Percentiles rank a stretch among this genome's conserved stretches.
These are phyloP conservation scores for Dictyophora rubrovolvata DNA, from an alignment of 768 basidiomycete genomes.

Conservation along the genomic window DNA sequence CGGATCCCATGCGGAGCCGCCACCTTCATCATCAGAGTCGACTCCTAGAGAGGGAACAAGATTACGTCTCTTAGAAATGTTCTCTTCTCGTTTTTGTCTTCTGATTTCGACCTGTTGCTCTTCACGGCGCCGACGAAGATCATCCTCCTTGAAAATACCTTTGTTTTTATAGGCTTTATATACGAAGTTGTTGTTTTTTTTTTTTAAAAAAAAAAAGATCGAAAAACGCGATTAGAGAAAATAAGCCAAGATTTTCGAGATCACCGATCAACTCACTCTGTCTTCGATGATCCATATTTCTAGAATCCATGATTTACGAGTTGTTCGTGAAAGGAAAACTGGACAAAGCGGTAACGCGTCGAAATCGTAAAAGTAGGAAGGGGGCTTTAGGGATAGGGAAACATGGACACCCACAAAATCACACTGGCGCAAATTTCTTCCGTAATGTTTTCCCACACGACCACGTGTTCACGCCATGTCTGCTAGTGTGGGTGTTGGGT, in stretches of 20 bases:
- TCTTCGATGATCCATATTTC: slow-evolving; percentile 66
- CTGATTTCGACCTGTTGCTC: slow-evolving; percentile 99
- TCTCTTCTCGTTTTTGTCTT: slow-evolving; percentile 96
- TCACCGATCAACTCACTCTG: slow-evolving; percentile 36
- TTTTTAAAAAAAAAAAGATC: neutral
- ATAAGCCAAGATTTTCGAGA: slow-evolving; percentile 4
- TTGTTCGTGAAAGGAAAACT: neutral
- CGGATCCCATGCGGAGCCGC: slow-evolving; percentile 60
- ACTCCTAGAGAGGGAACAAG: slow-evolving; percentile 62
- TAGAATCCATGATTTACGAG: slow-evolving; percentile 40
- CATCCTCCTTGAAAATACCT: slow-evolving; percentile 79
- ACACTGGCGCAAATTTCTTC: neutral
- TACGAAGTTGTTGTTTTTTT: too few species aligned
- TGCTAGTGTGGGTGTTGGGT: neutral
- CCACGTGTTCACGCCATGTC: neutral
- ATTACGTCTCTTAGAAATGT: slow-evolving; percentile 95
- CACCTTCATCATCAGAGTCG: slow-evolving; percentile 88
- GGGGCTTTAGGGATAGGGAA: neutral
- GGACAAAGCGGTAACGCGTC: slow-evolving; percentile 2
- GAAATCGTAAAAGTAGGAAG: neutral
- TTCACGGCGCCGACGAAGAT: slow-evolving; percentile 92
- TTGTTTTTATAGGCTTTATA: slow-evolving; percentile 79
- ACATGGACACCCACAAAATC: neutral
- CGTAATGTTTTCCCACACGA: neutral
- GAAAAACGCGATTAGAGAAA: neutral